These are phyloP conservation scores for Amanita subjunquillea DNA, from an alignment of 768 basidiomycete species.

Conservation along the genomic window DNA sequence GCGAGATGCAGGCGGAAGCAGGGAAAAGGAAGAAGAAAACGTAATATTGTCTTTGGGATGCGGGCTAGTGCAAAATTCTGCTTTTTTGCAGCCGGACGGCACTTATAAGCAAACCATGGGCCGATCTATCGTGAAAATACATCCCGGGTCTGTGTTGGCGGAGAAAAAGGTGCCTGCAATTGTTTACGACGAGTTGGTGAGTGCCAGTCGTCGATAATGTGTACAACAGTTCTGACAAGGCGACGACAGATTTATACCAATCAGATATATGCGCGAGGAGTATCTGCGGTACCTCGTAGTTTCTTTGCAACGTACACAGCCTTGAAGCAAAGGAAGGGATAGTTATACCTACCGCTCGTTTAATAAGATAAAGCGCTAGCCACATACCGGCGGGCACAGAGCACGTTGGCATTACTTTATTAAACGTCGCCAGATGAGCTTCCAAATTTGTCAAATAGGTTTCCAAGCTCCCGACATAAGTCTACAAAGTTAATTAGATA, in stretches of 20 bases:
- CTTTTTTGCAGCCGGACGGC: conserved; percentile 77
- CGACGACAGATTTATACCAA: conserved; percentile 61
- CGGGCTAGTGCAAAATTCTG: conserved; percentile 78
- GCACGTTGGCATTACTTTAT: too few relatives aligned
- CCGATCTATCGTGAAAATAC: conserved; percentile 75
- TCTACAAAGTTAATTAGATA: too few relatives aligned
- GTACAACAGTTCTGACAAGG: background rate
- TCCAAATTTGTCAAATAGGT: too few relatives aligned
- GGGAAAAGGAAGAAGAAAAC: conserved; percentile 56
- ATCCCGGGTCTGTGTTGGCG: conserved; percentile 76
- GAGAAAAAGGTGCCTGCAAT: conserved; percentile 81
- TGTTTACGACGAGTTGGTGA: conserved; percentile 87
- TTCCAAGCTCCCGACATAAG: too few relatives aligned
- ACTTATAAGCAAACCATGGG: conserved; percentile 80
- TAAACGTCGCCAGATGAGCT: too few relatives aligned
- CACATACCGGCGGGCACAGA: too few relatives aligned
- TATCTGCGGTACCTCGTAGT: conserved; percentile 65
- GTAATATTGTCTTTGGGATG: conserved; percentile 63
- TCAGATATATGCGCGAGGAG: conserved; percentile 85
- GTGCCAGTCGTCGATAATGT: conserved; percentile 13
- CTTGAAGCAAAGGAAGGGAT: conserved; percentile 22
- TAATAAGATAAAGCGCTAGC: too few relatives aligned
- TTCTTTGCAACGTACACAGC: conserved; percentile 26
- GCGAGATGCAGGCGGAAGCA: conserved; percentile 25
- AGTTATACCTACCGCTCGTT: background rate